These are phyloP conservation scores for Paracoccidioides lutzii DNA, from an alignment of 2,329 filamentous ascomycete species.

Conservation along the genomic window DNA sequence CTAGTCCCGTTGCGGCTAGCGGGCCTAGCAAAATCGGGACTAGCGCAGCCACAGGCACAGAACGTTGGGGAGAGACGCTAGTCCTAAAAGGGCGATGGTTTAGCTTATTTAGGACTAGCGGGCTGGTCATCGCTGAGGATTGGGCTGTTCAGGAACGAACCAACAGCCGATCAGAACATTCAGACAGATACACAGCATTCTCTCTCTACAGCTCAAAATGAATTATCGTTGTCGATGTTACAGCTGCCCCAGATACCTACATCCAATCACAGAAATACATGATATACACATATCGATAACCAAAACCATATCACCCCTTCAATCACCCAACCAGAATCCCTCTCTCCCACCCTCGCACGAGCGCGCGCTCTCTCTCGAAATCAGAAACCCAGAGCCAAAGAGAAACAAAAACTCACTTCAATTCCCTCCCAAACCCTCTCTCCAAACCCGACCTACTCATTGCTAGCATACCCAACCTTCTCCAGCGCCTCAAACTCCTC, in stretches of 20 bases:
- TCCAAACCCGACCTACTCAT: constrained; percentile 34
- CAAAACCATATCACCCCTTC: too few relatives aligned
- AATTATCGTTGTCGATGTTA: neutral
- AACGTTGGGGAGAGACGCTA: neutral
- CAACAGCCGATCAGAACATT: too few relatives aligned
- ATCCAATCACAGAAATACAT: neutral
- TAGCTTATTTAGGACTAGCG: neutral
- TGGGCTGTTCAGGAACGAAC: neutral
- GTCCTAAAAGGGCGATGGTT: neutral
- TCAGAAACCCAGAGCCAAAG: too few relatives aligned
- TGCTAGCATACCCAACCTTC: constrained; percentile 57
- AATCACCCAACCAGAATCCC: too few relatives aligned
- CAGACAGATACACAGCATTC: neutral
- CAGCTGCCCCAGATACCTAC: too few relatives aligned
- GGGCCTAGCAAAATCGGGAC: neutral
- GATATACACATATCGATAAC: neutral
- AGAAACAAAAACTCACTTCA: too few relatives aligned
- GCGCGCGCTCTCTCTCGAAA: neutral
- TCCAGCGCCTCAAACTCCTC: constrained; percentile 58
- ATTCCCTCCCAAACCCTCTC: neutral
- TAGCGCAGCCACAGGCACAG: neutral
- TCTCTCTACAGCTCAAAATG: neutral
- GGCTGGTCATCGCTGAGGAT: neutral
- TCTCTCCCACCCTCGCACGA: too few relatives aligned
- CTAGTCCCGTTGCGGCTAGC: neutral